Base-by-base conservation (phyloP, 2,329 filamentous ascomycete species). In the Biscogniauxia sp. region DNA sequence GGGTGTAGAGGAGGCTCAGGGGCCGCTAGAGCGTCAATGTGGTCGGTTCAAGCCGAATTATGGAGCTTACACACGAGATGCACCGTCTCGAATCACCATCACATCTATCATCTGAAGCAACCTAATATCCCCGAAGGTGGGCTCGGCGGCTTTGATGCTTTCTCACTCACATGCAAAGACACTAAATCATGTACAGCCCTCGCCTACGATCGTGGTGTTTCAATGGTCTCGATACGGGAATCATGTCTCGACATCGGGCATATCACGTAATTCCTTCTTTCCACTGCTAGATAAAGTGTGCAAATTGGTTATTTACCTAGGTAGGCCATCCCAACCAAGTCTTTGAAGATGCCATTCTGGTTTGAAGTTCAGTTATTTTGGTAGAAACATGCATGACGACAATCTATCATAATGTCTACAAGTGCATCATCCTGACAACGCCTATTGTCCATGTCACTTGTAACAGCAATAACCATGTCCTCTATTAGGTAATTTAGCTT, bases 11-110 rank as follows among this genome's bases (percentile, higher is more conserved):
- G 28, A 5, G n/a, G 23, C 41, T 51, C n/a, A 32, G 56, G 17
- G n/a, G 20, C 1, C 13, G 15, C 32, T 9, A 15, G 37, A 45
- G 17, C 23, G 55, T 37, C 54, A n/a, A 17, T 55, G 32, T 55
- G 54, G 20, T 25, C 54, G 54, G 54, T 55, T 15, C 32, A 55
- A 55, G 54, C 54, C 54, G 54, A 55, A 57, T 59, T 54, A 52
- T 50, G 57, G 58, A 51, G 56, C 41, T 57, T 60, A 58, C 57
- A 59, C 56, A 53, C 55, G 41, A 54, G 55, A 52, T 57, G 58
- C 54, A 55, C 54, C 20, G 66, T 68, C 66, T 67, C 63, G 64
- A 53, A 67, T 64, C 61, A 45, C 63, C 65, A 61, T 67, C 63
- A 64, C 59, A 68, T 62, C 54, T 15, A 5, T 13, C 61, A 58